These are phyloP conservation scores for Annulohypoxylon truncatum DNA, from an alignment of 2,329 filamentous ascomycete genomes.

Conservation along the genomic window DNA sequence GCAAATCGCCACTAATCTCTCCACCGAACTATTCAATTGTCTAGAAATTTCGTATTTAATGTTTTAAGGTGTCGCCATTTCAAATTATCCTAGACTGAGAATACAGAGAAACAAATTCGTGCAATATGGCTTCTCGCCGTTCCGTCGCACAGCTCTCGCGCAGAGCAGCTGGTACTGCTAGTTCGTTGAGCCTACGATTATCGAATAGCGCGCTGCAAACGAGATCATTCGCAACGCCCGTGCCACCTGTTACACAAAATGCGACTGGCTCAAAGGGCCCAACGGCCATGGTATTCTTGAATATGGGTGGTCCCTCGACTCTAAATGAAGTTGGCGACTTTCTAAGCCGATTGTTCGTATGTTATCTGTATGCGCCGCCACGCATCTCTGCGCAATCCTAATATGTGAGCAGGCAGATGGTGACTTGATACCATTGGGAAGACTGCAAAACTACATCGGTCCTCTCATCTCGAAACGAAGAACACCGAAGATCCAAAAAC, in stretches of 20 bases:
- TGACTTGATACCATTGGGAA: conserved; percentile 95
- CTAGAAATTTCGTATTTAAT: background rate
- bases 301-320: conserved; percentile 96
- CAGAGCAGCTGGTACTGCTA: conserved; percentile 45
- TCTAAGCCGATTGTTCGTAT: conserved; percentile 89
- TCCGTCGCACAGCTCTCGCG: conserved; percentile 54
- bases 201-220: conserved; percentile 52
- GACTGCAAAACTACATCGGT: conserved; percentile 89
- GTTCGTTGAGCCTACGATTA: conserved; percentile 41
- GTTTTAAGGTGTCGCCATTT: background rate
- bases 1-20: conserved; percentile 9
- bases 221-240: conserved; percentile 68
- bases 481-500: conserved; percentile 96
- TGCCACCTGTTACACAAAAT: conserved; percentile 84
- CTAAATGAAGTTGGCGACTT: conserved; percentile 90
- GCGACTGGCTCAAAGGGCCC: conserved; percentile 77
- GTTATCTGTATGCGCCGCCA: conserved; percentile 47
- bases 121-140: conserved; percentile 56
- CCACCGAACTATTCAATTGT: background rate
- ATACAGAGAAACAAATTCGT: background rate
- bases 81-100: background rate
- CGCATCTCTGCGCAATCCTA: conserved; percentile 24
- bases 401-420: conserved; percentile 75
- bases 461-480: conserved; percentile 86
- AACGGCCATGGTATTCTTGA: conserved; percentile 98